Base-by-base conservation (phyloP, 208 protist genomes). In the Trypanosoma conorhini region DNA sequence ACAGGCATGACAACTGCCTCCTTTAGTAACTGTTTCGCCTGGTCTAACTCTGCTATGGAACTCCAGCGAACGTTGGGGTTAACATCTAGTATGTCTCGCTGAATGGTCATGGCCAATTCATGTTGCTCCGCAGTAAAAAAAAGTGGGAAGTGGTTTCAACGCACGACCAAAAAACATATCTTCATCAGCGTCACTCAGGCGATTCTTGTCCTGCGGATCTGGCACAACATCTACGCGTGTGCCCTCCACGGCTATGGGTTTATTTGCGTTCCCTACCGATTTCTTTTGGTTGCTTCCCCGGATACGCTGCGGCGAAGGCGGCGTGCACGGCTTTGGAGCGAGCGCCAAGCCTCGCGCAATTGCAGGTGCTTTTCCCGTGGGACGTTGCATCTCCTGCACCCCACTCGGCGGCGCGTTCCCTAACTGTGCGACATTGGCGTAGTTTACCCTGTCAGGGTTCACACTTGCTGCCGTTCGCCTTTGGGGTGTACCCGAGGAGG, bases 1-100 rank as follows among this genome's bases (percentile, higher is more conserved):
- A 95, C 87, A 26, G 95, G 95, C 88, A 97, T 94, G 50, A 97
- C 89, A 35, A 97, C 89, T 1, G 91, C 89, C 81, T 99, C 97
- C 73, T 95, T 87, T 59, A 99, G 85, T 40, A 98, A 75, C 35
- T 89, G 81, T 79, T 99, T 99, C 24, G 94, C 96, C 28, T 93
- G 72, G 12, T 96, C 85, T 17, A 98, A 77, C 31, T 86, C 88
- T 13, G 95, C 97, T 73, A 99, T 98, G 71, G 97, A 88, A 50
- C 58, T 71, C 93, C 93, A 98, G 7, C 76, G 75, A 22, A 98
- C 85, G 50, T 86, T 79, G n/a, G 89, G 89, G 69, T 95, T 90
- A n/a, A 86, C 83, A 61, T 95, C 89, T 19, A 97, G 78, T 26
- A 97, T 95, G 31, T 97, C 92, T 10, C 89, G 88, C 72, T 88